Base-by-base conservation (phyloP, 164 flowering plant genomes). In the Chimonanthus praecox region DNA sequence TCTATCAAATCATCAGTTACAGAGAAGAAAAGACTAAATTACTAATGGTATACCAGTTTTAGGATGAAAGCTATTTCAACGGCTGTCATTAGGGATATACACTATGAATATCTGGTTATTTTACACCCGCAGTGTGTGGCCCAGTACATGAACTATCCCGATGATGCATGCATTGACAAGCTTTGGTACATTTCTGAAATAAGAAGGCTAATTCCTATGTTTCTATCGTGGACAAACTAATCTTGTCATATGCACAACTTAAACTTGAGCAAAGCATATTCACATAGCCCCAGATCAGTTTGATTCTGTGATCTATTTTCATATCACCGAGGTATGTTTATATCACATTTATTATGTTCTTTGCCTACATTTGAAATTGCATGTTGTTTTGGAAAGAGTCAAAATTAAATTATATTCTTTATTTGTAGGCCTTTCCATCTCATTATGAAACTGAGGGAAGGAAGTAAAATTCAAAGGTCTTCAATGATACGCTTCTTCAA, bases 391-490 rank as follows among this genome's bases (percentile, higher is more conserved):
- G 33, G 33, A 33, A 1, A 33, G 33, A 33, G 33, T 1, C 33
- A 33, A 33, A 33, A 33, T 33, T 33, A 33, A 33, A 33, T 33
- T 33, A 33, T 33, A 33, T 33, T 33, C 33, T 33, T 33, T 33
- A 33, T 33, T 33, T 33, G 33, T 33, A 33, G 33, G 33, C 33
- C 33, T 33, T 33, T 33, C 33, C 33, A 33, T 33, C 33, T 33
- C 2, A 33, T 33, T 33, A 1, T 33, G 33, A 63, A 63, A 20
- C 0, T 6, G 20, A 65, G 11, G 10, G 7, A 43, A 44, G 44
- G 9, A 7, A 2, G n/a, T 9, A 71, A 58, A 71, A 71, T 71
- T 64, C 50, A 16, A 20, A 71, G 73, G n/a, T 45, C 68, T 13
- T 44, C 68, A 11, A 66, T 11, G 7, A 15, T 72, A 47, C 21